These are phyloP conservation scores for Penicillium paneum DNA, from an alignment of 2,329 filamentous ascomycete species.

Conservation along the genomic window DNA sequence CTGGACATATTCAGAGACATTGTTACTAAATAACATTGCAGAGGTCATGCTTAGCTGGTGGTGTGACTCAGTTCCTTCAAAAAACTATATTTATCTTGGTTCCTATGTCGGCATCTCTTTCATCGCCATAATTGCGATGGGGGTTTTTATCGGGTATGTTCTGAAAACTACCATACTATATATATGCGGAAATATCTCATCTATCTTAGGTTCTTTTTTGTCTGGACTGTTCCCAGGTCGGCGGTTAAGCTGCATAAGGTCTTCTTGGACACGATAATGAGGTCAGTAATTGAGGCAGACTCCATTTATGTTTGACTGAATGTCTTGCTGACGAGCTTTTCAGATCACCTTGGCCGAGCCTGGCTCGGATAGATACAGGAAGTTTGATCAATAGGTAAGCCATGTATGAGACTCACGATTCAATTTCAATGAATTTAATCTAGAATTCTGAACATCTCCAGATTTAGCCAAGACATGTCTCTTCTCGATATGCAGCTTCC, in stretches of 20 bases:
- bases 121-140: no score
- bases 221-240: neutral
- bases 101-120: no score
- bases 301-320: neutral
- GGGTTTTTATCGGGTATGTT: no score
- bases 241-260: neutral
- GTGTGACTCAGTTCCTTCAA: no score
- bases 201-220: no score
- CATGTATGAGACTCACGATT: neutral
- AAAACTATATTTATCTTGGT: no score
- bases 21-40: no score
- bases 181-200: no score
- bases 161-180: no score
- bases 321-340: neutral
- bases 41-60: no score
- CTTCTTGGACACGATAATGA: neutral
- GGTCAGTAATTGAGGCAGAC: neutral
- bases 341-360: neutral
- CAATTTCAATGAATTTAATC: neutral
- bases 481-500: constrained; percentile 46
- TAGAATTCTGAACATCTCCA: neutral
- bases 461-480: constrained; percentile 41
- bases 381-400: neutral
- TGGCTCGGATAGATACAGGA: neutral
- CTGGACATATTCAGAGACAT: no score